Evolutionary conservation across 2,329 filamentous ascomycete species (phyloP).

Genomic region (Colletotrichum orbiculare): DNA sequence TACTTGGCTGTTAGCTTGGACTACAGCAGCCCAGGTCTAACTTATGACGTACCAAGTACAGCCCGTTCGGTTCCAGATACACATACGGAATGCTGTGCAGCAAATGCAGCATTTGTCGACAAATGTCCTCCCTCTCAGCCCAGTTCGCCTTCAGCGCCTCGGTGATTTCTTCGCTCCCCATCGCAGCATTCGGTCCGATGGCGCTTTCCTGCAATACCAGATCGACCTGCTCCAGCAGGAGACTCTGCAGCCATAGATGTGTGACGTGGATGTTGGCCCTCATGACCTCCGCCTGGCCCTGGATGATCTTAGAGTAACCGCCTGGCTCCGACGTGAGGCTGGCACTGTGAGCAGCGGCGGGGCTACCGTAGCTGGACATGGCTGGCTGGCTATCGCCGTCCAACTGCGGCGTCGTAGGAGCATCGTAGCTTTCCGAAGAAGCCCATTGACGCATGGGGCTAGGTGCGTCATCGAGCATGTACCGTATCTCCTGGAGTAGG

Average conservation of each 20-base stretch:
- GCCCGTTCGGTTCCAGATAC: slow-evolving; percentile 48
- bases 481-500: slow-evolving; percentile 44
- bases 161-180: neutral
- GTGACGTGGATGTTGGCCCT: slow-evolving; percentile 50
- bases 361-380: slow-evolving; percentile 19
- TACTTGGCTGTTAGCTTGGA: neutral
- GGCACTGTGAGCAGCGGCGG: neutral
- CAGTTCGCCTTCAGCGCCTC: slow-evolving; percentile 40
- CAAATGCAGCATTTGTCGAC: slow-evolving; percentile 49
- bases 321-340: neutral
- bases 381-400: slow-evolving; percentile 11
- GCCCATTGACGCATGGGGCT: slow-evolving; percentile 41
- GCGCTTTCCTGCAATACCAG: slow-evolving; percentile 37
- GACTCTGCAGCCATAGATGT: slow-evolving; percentile 51
- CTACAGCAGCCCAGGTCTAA: neutral
- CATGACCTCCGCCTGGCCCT: slow-evolving; percentile 42
- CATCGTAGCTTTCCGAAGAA: slow-evolving; percentile 16
- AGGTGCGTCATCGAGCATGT: slow-evolving; percentile 45
- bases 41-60: slow-evolving; percentile 43
- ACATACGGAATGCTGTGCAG: slow-evolving; percentile 46
- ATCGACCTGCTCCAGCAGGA: slow-evolving; percentile 48
- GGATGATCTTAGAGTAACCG: slow-evolving; percentile 2
- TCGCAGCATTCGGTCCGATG: slow-evolving; percentile 13
- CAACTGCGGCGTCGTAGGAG: neutral
- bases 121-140: slow-evolving; percentile 49